Conservation (phyloP, 75 land plant species). For the Sequoiadendron giganteum region DNA sequence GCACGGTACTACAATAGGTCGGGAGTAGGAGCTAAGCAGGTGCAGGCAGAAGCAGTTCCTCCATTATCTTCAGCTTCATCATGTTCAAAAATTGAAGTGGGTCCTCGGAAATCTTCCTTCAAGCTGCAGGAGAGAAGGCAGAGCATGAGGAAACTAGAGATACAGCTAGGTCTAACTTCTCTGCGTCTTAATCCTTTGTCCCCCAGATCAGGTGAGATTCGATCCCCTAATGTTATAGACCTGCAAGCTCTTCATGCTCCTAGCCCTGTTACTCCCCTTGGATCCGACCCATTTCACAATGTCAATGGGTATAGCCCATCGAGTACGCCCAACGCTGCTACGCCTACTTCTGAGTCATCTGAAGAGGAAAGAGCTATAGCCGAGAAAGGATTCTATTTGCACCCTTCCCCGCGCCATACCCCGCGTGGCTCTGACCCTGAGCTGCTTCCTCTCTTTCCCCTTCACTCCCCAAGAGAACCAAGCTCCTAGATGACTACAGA, state of each 20-base stretch:
- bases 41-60: neutral
- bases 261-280: slow-evolving; percentile 35
- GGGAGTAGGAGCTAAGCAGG: neutral
- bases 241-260: neutral
- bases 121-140: slow-evolving; percentile 56
- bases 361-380: slow-evolving; percentile 19
- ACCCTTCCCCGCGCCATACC: slow-evolving; percentile 25
- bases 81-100: slow-evolving; percentile 21
- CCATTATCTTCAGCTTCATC: neutral
- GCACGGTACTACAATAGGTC: neutral
- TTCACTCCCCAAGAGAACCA: slow-evolving; percentile 36
- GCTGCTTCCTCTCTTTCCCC: slow-evolving; percentile 43
- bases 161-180: slow-evolving; percentile 29
- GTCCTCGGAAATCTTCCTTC: slow-evolving; percentile 40
- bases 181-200: slow-evolving; percentile 17
- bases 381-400: slow-evolving; percentile 30
- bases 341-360: neutral
- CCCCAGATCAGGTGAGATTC: slow-evolving; percentile 19
- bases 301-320: slow-evolving; percentile 16
- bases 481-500: neutral
- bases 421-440: slow-evolving; percentile 25
- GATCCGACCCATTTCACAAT: slow-evolving; percentile 18
- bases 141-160: slow-evolving; percentile 43
- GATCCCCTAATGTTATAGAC: slow-evolving; percentile 13
- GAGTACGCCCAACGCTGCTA: slow-evolving; percentile 1